Evolutionary conservation across 345 rosid genomes (phyloP), one percentile per base, ranked within the genome.

Genomic region (Citrus cavaleriei): DNA sequence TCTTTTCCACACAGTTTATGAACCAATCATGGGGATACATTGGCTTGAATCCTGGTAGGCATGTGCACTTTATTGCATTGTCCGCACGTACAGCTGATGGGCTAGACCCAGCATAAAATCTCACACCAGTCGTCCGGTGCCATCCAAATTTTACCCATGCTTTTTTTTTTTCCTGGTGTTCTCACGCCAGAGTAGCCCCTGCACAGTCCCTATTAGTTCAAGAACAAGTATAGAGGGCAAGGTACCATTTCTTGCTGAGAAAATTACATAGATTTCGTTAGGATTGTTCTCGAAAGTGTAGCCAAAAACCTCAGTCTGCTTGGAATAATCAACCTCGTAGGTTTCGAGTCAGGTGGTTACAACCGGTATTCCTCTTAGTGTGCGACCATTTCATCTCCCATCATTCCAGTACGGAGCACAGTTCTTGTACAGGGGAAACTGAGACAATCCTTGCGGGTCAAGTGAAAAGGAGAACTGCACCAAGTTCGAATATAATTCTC

Each of bases 341-440:
- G 10, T 38, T 38, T 38, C 10, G 10, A 38, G 42, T 38, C 42
- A 0, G 37, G 32, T 58, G 1, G 27, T 8, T 75, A 30, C 30
- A 62, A 81, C 87, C 2, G 97, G 95, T 35, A 94, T 86, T 7
- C 94, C 95, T 65, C 84, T 92, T 97, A 93, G 90, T 76, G 88
- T 85, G 8, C 65, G 76, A 7, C 91, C 93, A n/a, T 89, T 93
- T 92, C 93, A 87, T 55, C 89, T 79, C 3, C 94, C 95, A 10
- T 67, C 74, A 16, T 95, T 88, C 90, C 89, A 90, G 72, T 72
- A 67, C 1, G 63, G 77, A 4, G 2, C 12, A 12, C 24, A 25
- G 54, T 84, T 84, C 42, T 84, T 78, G 73, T 88, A 89, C 24
- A 92, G 30, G 25, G 81, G 68, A 72, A 84, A 19, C 78, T 92